These are phyloP conservation scores for Beauveria sp. DNA, from an alignment of 2,329 filamentous ascomycete genomes.

Conservation along the genomic window DNA sequence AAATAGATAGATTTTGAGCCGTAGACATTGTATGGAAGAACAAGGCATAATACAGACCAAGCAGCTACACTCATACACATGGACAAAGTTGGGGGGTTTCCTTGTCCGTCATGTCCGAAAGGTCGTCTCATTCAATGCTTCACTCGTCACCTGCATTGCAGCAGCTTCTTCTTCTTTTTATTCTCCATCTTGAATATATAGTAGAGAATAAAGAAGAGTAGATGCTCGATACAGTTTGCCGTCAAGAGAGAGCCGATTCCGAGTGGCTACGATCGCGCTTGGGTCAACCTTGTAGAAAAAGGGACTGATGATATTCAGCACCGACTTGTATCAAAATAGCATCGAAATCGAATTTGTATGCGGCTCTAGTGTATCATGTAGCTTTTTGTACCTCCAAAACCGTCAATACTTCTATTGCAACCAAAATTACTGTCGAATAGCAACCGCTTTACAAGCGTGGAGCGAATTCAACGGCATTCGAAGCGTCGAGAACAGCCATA, in stretches of 20 bases:
- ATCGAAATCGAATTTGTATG: no score
- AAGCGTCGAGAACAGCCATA: neutral
- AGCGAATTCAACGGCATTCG: neutral
- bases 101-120: constrained; percentile 34
- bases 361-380: neutral
- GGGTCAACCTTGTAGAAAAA: constrained; percentile 52
- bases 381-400: neutral
- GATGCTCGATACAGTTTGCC: constrained; percentile 30
- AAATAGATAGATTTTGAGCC: neutral
- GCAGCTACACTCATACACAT: constrained; percentile 23
- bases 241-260: constrained; percentile 36
- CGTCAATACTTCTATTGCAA: neutral
- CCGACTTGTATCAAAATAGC: no score
- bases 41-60: neutral
- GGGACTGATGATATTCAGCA: constrained; percentile 48
- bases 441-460: constrained; percentile 3
- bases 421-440: neutral
- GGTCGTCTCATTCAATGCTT: constrained; percentile 29
- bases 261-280: constrained; percentile 34
- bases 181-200: constrained; percentile 33
- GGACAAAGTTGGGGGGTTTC: constrained; percentile 34
- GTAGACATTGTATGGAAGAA: no score
- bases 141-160: constrained; percentile 20
- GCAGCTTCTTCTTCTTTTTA: constrained; percentile 25
- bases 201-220: constrained; percentile 30